These are phyloP conservation scores for Fusarium incarnatum DNA, from an alignment of 2,329 filamentous ascomycete genomes.

Conservation along the genomic window DNA sequence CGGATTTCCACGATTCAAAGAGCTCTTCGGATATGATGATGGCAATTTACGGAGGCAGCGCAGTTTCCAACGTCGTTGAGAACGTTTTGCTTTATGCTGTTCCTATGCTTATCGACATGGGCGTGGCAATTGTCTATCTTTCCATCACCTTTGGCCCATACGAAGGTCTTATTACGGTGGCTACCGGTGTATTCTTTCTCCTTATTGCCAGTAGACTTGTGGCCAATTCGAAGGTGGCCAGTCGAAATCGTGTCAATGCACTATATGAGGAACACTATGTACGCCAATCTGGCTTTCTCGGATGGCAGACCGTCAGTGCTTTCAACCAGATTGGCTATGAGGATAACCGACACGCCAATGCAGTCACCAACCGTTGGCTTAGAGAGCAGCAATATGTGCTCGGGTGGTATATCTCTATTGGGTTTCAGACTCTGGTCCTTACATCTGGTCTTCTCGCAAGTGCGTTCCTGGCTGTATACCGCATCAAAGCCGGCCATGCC, in stretches of 20 bases:
- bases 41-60: constrained; percentile 66
- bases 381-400: constrained; percentile 54
- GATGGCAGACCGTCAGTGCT: constrained; percentile 69
- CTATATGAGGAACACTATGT: constrained; percentile 67
- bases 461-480: constrained; percentile 70
- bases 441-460: constrained; percentile 76
- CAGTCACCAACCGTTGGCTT: constrained; percentile 58
- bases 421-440: constrained; percentile 71
- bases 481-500: constrained; percentile 70
- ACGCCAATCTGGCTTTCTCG: constrained; percentile 66
- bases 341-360: constrained; percentile 64
- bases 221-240: constrained; percentile 60
- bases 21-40: constrained; percentile 69
- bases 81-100: constrained; percentile 68
- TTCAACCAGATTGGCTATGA: constrained; percentile 71
- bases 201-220: constrained; percentile 66
- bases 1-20: constrained; percentile 71
- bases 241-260: constrained; percentile 63
- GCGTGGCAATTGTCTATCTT: constrained; percentile 69
- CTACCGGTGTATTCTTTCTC: constrained; percentile 67
- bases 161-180: constrained; percentile 71
- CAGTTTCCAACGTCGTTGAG: constrained; percentile 67
- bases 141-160: constrained; percentile 69
- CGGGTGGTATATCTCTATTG: constrained; percentile 64
- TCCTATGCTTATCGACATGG: constrained; percentile 70